These are phyloP conservation scores for Poteriospumella lacustris DNA, from an alignment of 108 stramenopile genomes.

Conservation along the genomic window DNA sequence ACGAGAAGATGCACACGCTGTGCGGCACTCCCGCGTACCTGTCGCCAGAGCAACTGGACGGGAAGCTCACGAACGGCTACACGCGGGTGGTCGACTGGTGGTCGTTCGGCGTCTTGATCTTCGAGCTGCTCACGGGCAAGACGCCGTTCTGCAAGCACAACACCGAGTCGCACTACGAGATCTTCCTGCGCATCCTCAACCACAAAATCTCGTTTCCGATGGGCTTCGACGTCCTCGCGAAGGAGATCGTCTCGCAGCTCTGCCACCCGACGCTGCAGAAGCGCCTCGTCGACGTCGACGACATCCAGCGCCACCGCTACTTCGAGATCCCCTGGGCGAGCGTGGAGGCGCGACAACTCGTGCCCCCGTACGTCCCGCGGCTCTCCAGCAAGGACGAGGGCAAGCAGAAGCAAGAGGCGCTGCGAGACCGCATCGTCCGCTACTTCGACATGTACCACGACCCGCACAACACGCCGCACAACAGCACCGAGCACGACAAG, in stretches of 20 bases:
- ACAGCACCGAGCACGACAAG: too few species aligned
- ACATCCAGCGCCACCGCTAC: not conserved
- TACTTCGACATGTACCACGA: too few species aligned
- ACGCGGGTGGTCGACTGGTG: constrained; percentile 44
- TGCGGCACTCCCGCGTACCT: constrained; percentile 29
- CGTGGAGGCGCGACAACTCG: not conserved
- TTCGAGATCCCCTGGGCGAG: not conserved
- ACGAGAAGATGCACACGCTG: constrained; percentile 24
- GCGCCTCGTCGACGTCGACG: not conserved
- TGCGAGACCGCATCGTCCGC: too few species aligned
- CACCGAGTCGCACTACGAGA: constrained; percentile 2
- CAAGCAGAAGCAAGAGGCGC: too few species aligned
- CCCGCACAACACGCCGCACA: too few species aligned
- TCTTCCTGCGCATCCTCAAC: constrained; percentile 17
- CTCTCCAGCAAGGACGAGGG: too few species aligned
- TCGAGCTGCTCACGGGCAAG: constrained; percentile 31
- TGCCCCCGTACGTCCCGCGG: constrained; percentile 16
- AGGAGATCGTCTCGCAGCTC: not conserved
- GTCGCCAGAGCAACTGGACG: constrained; percentile 27
- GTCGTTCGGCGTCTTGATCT: constrained; percentile 33
- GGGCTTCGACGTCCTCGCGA: not conserved
- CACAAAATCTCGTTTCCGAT: not conserved
- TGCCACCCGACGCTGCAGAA: not conserved
- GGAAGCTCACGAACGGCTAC: constrained; percentile 32
- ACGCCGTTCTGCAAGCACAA: constrained; percentile 27